Base-by-base conservation (phyloP, 306 rosid genomes). In the Comarum palustre region DNA sequence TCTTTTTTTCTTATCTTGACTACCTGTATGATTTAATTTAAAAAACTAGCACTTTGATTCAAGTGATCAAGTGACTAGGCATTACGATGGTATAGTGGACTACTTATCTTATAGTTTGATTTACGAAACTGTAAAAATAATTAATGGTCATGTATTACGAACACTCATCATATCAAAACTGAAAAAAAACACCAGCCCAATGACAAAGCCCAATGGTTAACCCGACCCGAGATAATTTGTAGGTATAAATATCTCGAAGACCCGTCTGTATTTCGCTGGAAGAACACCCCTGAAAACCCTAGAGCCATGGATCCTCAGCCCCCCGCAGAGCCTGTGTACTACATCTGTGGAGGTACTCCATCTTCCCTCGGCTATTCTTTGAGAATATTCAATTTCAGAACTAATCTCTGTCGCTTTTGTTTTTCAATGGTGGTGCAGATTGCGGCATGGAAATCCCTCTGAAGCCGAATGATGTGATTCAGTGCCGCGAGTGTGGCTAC, bases 401-500 rank as follows among this genome's bases (percentile, higher is more conserved):
- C 25, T 13, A 60, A 22, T 46, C 6, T 1, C 0, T 70, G 10
- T 29, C 47, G n/a, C 12, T 20, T 73, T 62, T 3, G 1, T 19
- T 20, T 27, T 2, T n/a, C n/a, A 4, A 59, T 24, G 46, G 24
- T 17, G 1, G 8, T 79, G 75, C 76, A 91, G 98, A 94, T 74
- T 94, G 98, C 79, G 98, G 98, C 8, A 83, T 84, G 89, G 98
- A 94, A 81, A 91, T 84, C 45, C 87, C 94, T 6, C 78, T 94
- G 77, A 94, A 94, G 81, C 88, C 92, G 0, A 96, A 96, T 16
- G 98, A 94, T 19, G 98, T 91, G 57, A 94, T 91, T 36, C 97
- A 91, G 84, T 94, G 97, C 73, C 92, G 98, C 0, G 98, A 94
- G 75, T 94, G 98, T 45, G 98, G 97, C 60, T 94, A 94, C 72